Conservation (phyloP, 257 asterid genomes). For the Paraleonurus japonicus region DNA sequence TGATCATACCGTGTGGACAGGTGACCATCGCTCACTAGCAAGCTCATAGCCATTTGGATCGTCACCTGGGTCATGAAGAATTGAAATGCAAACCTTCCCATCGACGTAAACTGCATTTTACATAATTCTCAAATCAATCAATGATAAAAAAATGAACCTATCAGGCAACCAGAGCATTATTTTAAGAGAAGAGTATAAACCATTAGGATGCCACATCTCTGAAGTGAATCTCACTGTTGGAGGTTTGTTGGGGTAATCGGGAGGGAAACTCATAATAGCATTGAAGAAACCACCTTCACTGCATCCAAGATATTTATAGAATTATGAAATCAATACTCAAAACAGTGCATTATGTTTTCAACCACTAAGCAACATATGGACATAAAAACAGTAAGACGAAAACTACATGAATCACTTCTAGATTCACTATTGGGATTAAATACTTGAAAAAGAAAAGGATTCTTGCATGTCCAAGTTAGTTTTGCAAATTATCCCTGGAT, state of each 20-base stretch:
- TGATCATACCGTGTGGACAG: conserved; percentile 90
- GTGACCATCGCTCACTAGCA: conserved; percentile 99
- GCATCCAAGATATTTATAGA: conserved; percentile 40
- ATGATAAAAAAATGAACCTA: background rate
- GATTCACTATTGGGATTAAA: background rate
- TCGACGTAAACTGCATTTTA: conserved; percentile 78
- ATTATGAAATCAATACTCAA: conserved; percentile 15
- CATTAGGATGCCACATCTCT: conserved; percentile 99
- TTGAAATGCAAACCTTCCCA: conserved; percentile 96
- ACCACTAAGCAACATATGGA: background rate
- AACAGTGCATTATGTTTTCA: background rate
- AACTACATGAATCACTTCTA: background rate
- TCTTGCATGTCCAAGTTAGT: background rate
- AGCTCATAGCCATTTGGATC: conserved; percentile 99
- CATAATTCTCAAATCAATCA: conserved; percentile 16
- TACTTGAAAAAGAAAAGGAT: background rate
- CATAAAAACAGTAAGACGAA: conserved; percentile 6
- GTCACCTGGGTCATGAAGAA: conserved; percentile 97
- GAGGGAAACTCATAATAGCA: conserved; percentile 94
- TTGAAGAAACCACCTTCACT: conserved; percentile 99
- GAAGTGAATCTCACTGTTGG: conserved; percentile 93
- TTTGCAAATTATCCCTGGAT: background rate
- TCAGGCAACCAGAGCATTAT: background rate
- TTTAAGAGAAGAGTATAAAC: conserved; percentile 39
- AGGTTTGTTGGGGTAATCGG: conserved; percentile 90